Evolutionary conservation across 805 yeast genomes (phyloP).

Genomic region (Yarrowia sp.): DNA sequence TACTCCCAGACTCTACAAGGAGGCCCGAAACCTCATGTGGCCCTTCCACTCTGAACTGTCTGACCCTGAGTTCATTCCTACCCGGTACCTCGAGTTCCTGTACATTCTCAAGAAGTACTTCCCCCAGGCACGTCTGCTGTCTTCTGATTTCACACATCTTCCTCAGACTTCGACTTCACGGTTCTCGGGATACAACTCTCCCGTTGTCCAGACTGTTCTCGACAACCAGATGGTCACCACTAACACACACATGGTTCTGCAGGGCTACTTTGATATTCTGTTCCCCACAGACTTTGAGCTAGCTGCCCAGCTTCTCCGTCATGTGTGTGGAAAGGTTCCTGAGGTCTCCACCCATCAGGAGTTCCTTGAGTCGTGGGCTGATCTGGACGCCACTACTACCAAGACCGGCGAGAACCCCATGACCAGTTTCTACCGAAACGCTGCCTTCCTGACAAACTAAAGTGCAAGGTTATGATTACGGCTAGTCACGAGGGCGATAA

Average conservation of each 20-base stretch:
- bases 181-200: slow-evolving; percentile 66
- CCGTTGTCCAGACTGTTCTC: slow-evolving; percentile 80
- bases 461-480: slow-evolving; percentile 4
- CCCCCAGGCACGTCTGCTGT: slow-evolving; percentile 76
- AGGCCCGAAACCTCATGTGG: slow-evolving; percentile 58
- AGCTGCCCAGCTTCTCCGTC: slow-evolving; percentile 66
- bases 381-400: slow-evolving; percentile 68
- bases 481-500: slow-evolving; percentile 5
- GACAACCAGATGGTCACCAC: slow-evolving; percentile 71
- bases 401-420: slow-evolving; percentile 84
- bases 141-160: slow-evolving; percentile 69
- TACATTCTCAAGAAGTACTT: slow-evolving; percentile 66
- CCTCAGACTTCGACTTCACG: slow-evolving; percentile 29
- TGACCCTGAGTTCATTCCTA: slow-evolving; percentile 83
- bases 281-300: slow-evolving; percentile 80
- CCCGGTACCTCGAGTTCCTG: slow-evolving; percentile 70
- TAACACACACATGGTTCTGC: slow-evolving; percentile 79
- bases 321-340: slow-evolving; percentile 67
- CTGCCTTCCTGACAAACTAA: slow-evolving; percentile 58
- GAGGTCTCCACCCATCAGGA: slow-evolving; percentile 65
- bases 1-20: slow-evolving; percentile 55
- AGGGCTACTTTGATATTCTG: slow-evolving; percentile 86
- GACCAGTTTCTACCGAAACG: slow-evolving; percentile 78
- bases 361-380: slow-evolving; percentile 75
- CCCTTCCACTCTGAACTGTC: slow-evolving; percentile 74